Conservation (phyloP, 441 rosid genomes). For the Pelargonium citronellum region DNA sequence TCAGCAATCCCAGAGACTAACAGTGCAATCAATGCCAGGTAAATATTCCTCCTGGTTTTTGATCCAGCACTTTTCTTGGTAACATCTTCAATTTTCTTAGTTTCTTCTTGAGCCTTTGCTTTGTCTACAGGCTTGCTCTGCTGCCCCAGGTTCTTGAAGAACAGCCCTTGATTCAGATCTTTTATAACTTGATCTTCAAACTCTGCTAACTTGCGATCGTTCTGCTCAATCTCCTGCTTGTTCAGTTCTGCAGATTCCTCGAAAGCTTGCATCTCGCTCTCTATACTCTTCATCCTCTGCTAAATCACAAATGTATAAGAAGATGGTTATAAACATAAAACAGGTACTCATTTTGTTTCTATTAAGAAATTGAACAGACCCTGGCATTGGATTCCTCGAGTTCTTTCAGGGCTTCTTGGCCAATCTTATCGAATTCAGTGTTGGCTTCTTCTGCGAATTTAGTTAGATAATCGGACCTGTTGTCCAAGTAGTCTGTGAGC, state of each 20-base stretch:
- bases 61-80: constrained; percentile 53
- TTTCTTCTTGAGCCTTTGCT: constrained; percentile 55
- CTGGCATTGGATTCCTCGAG: constrained; percentile 77
- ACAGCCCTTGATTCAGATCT: constrained; percentile 76
- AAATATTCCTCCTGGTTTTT: constrained; percentile 50
- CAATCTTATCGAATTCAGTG: constrained; percentile 70
- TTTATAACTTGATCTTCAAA: constrained; percentile 63
- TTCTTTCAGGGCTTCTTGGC: constrained; percentile 79
- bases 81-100: constrained; percentile 41
- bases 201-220: constrained; percentile 50
- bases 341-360: not conserved
- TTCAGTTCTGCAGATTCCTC: constrained; percentile 69
- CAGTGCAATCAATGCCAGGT: constrained; percentile 59
- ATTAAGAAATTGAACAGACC: constrained; percentile 40
- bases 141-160: constrained; percentile 63
- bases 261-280: constrained; percentile 77
- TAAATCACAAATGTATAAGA: constrained; percentile 15
- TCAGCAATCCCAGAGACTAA: constrained; percentile 49
- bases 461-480: constrained; percentile 63
- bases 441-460: constrained; percentile 81
- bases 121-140: constrained; percentile 41
- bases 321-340: constrained; percentile 9
- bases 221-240: constrained; percentile 55
- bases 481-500: constrained; percentile 72
- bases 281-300: constrained; percentile 82